phyloP scores from a whole-genome alignment of 352 stramenopile genomes.

The Pythium dissotocum region DNA sequence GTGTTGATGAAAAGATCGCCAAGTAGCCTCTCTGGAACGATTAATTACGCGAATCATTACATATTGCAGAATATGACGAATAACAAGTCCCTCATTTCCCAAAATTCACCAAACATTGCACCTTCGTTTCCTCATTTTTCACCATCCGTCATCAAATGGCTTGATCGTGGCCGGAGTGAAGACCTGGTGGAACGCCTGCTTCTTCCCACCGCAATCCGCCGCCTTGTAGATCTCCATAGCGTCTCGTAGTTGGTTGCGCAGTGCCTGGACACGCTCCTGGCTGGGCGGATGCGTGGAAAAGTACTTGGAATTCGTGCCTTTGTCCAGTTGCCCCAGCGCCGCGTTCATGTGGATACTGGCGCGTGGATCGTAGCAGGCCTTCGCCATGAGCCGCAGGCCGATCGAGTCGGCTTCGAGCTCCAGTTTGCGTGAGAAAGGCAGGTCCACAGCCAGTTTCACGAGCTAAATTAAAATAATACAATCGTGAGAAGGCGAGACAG shows the following conservation, averaged over 20 bases:
- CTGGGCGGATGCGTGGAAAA: slow-evolving; percentile 77
- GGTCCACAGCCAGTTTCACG: slow-evolving; percentile 31
- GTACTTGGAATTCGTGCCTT: slow-evolving; percentile 53
- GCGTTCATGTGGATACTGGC: slow-evolving; percentile 31
- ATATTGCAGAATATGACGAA: too few species aligned
- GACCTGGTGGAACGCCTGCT: slow-evolving; percentile 33
- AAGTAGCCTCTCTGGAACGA: too few species aligned
- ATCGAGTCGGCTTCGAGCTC: slow-evolving; percentile 39
- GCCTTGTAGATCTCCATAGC: slow-evolving; percentile 49
- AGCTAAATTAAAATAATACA: slow-evolving; percentile 15
- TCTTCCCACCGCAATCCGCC: slow-evolving; percentile 37
- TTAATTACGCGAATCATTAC: too few species aligned
- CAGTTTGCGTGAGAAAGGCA: slow-evolving; percentile 38
- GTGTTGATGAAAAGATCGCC: too few species aligned
- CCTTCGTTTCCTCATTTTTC: background rate
- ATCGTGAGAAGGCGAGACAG: background rate
- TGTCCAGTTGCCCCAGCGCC: slow-evolving; percentile 13
- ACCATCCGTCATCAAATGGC: background rate
- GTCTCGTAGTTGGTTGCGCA: slow-evolving; percentile 46
- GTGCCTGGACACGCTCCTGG: slow-evolving; percentile 50
- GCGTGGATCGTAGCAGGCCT: slow-evolving; percentile 37
- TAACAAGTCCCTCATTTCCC: too few species aligned
- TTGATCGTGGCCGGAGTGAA: background rate
- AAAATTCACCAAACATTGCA: background rate
- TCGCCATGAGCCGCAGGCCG: slow-evolving; percentile 36